A percentile compares a stretch with the other conserved stretches of the same genome.
Conservation (phyloP, 805 yeast species). For the Schwanniomyces vanrijiae region DNA sequence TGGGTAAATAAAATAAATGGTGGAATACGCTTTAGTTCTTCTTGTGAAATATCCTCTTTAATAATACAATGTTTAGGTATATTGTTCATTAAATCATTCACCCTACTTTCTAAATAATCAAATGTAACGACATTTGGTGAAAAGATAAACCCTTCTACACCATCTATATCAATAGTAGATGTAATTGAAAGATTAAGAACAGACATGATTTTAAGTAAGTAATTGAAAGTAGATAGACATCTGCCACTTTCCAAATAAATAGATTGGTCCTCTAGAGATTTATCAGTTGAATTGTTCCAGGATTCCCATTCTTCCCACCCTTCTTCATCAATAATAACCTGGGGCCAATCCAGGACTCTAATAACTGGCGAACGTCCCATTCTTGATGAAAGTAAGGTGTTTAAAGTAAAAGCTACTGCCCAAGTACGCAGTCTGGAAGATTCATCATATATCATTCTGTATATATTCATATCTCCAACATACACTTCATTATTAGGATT, state of each 20-base stretch:
- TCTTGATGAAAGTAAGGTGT: constrained; percentile 21
- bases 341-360: constrained; percentile 24
- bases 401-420: constrained; percentile 19
- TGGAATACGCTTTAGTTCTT: constrained; percentile 6
- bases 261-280: constrained; percentile 8
- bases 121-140: constrained; percentile 4
- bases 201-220: constrained; percentile 13
- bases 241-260: constrained; percentile 18
- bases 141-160: background rate
- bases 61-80: constrained; percentile 16
- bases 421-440: constrained; percentile 20
- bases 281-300: constrained; percentile 13
- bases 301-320: constrained; percentile 30
- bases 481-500: constrained; percentile 1
- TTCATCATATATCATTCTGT: constrained; percentile 11
- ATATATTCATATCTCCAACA: constrained; percentile 2
- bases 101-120: constrained; percentile 2
- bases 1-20: constrained; percentile 17
- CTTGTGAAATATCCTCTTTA: constrained; percentile 5
- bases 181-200: constrained; percentile 21
- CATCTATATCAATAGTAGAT: constrained; percentile 14
- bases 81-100: background rate
- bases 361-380: constrained; percentile 24
- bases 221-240: constrained; percentile 19
- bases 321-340: constrained; percentile 15